Evolutionary conservation across 2,329 filamentous ascomycete species (phyloP), one percentile per base, ranked within the genome.

Genomic region (Diaporthe nobilis): DNA sequence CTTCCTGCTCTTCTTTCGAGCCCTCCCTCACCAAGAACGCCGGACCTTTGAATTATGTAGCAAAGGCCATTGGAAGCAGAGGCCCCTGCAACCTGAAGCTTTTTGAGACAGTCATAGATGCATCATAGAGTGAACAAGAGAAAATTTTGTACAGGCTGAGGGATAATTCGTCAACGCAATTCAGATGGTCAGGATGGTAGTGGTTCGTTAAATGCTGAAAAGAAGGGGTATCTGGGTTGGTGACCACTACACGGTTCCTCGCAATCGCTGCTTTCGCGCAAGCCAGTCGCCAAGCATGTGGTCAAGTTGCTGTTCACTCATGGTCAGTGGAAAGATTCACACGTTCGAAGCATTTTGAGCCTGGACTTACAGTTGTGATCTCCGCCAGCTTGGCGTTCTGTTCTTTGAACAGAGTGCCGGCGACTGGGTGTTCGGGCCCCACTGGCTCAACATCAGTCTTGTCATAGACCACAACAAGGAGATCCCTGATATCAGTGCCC

Each of bases 401-500:
- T 82, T 98, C 94, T 68, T 92, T 92, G 86, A 97, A 98, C 73
- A 98, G 86, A 31, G 92, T 91, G 20, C 92, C 91, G 70, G 94
- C 95, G 60, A 98, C 89, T 0, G 96, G 96, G 83, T 98, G 96
- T 75, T 98, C 95, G n/a, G 91, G 90, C 1, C 93, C 91, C 10
- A 93, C 94, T 25, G 95, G 94, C 57, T 92, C 90, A 22, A 97
- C 92, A 76, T 96, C 94, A 20, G 92, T 94, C 83, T 96, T 98
- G 85, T 98, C 96, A 82, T 98, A 96, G 39, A 99, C 95, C 77
- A 99, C 94, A 51, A 96, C 90, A 71, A 98, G 89, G 82, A 98
- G 90, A 82, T 99, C 96, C 70, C 95, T 92, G 79, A 99, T 95
- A 78, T 98, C 95, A 47, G 93, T 92, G 77, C 95, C 92, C 79